These are phyloP conservation scores for Trifolium subterraneum DNA, from an alignment of 306 rosid genomes.

Conservation along the genomic window DNA sequence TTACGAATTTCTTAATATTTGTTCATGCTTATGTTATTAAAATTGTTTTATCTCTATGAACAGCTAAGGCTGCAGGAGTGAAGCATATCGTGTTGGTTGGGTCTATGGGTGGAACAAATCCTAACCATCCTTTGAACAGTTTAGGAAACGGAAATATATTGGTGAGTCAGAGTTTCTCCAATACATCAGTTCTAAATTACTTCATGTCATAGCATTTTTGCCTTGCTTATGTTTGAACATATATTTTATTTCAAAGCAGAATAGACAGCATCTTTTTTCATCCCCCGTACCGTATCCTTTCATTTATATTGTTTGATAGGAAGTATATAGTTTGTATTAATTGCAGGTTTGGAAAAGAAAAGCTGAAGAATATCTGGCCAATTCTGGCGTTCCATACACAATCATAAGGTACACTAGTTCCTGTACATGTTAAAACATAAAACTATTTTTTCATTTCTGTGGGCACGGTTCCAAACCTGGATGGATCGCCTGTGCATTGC, in stretches of 20 bases:
- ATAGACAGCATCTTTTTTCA: neutral
- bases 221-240: neutral
- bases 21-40: conserved; percentile 29
- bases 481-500: neutral
- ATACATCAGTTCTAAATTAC: conserved; percentile 6
- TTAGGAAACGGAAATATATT: conserved; percentile 92
- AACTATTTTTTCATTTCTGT: neutral
- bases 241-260: conserved; percentile 1
- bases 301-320: neutral
- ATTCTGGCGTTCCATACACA: conserved; percentile 87
- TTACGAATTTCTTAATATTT: neutral
- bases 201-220: conserved; percentile 4
- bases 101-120: conserved; percentile 95
- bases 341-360: conserved; percentile 94
- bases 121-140: conserved; percentile 75
- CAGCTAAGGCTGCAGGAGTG: conserved; percentile 96
- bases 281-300: neutral
- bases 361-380: conserved; percentile 94
- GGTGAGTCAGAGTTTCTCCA: conserved; percentile 59
- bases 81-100: conserved; percentile 94
- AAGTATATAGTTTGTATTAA: conserved; percentile 13
- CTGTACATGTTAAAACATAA: neutral
- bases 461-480: neutral
- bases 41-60: conserved; percentile 34
- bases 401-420: conserved; percentile 71